A percentile compares a stretch with the other conserved stretches of the same genome.
Conservation (phyloP, 495 filamentous ascomycete species). For the Aspergillus leporis region DNA sequence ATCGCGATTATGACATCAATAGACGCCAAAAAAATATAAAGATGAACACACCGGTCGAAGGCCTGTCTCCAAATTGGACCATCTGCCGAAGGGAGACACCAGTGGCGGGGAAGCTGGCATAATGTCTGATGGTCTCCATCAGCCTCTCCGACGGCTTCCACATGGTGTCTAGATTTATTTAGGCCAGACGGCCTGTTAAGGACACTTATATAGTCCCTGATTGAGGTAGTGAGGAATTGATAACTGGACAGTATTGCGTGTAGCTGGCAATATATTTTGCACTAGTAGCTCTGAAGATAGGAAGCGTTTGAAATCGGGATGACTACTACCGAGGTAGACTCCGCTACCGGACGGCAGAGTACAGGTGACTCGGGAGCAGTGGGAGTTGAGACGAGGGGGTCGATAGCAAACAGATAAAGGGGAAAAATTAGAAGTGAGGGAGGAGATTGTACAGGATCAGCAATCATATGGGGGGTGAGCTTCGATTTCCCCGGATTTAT, state of each 20-base stretch:
- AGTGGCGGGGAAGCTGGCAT: conserved; percentile 94
- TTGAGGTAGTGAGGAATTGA: neutral
- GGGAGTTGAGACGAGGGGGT: neutral
- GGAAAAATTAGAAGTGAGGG: neutral
- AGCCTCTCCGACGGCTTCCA: conserved; percentile 87
- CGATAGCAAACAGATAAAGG: neutral
- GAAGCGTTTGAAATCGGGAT: neutral
- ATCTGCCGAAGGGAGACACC: conserved; percentile 96
- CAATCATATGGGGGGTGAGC: neutral
- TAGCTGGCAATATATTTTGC: neutral
- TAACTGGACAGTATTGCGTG: neutral
- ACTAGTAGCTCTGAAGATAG: neutral
- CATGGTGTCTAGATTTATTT: conserved; percentile 52
- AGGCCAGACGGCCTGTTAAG: conserved; percentile 32
- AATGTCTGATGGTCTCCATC: conserved; percentile 99
- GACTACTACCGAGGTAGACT: conserved; percentile 12
- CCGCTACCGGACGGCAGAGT: conserved; percentile 10
- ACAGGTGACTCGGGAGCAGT: neutral
- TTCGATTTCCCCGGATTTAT: neutral
- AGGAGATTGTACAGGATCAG: neutral
- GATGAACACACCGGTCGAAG: conserved; percentile 69
- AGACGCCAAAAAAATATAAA: neutral
- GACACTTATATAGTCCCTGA: neutral
- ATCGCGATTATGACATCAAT: neutral
- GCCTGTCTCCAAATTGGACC: conserved; percentile 96